A percentile compares a stretch with the other conserved stretches of the same genome.
These are phyloP conservation scores for Hypoxylon trugodes DNA, from an alignment of 495 filamentous ascomycete species.

Conservation along the genomic window DNA sequence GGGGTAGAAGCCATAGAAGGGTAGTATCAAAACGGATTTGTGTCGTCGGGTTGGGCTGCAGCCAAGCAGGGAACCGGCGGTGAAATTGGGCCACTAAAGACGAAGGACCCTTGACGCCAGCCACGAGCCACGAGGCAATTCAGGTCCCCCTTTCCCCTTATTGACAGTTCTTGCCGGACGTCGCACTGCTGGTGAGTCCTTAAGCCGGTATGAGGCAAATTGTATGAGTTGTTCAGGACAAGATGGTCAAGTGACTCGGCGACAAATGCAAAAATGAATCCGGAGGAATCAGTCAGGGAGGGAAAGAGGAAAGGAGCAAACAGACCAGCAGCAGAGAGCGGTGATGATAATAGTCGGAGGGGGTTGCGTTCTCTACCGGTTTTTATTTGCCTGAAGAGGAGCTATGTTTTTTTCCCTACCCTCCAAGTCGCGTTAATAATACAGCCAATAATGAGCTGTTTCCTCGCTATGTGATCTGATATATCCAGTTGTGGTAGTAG, in stretches of 20 bases:
- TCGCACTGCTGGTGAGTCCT: constrained; percentile 19
- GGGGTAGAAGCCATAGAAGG: constrained; percentile 42
- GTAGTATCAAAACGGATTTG: constrained; percentile 23
- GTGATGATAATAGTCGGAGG: constrained; percentile 18
- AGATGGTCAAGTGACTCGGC: constrained; percentile 31
- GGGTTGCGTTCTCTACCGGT: constrained; percentile 28
- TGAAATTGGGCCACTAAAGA: constrained; percentile 42
- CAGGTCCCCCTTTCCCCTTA: constrained; percentile 16
- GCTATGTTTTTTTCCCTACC: constrained; percentile 23
- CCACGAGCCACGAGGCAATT: constrained; percentile 23
- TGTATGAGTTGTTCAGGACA: constrained; percentile 21
- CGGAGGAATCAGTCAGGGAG: constrained; percentile 11
- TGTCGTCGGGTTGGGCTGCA: constrained; percentile 41
- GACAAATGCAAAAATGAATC: constrained; percentile 20
- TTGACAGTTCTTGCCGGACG: constrained; percentile 12
- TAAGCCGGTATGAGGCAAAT: constrained; percentile 32
- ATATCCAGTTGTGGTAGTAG: constrained; percentile 21
- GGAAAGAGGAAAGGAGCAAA: background rate
- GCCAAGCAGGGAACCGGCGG: constrained; percentile 38
- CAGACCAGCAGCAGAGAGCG: background rate
- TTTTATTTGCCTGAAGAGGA: constrained; percentile 40
- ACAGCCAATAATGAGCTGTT: constrained; percentile 31
- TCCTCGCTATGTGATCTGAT: constrained; percentile 12
- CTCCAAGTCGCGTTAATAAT: constrained; percentile 25
- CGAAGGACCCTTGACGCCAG: constrained; percentile 25